Conservation (phyloP, 768 basidiomycete species). For the Tricholoma flavovirens region DNA sequence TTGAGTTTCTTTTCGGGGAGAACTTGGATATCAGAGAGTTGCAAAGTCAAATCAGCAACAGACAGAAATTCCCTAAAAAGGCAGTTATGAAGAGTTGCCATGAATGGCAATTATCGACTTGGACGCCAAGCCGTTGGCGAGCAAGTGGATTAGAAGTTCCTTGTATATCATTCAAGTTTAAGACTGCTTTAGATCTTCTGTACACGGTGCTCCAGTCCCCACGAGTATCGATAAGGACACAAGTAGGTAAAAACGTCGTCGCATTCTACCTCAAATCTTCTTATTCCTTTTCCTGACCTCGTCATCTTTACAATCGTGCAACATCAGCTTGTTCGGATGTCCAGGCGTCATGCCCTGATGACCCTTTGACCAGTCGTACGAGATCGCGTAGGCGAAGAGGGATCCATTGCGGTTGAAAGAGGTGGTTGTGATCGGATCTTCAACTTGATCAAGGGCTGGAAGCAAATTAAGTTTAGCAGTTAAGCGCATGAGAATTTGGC, state of each 20-base stretch:
- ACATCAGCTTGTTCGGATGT: slow-evolving; percentile 70
- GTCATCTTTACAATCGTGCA: slow-evolving; percentile 79
- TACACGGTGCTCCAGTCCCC: too few relatives aligned
- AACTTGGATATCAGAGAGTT: background rate
- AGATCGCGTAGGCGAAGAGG: slow-evolving; percentile 86
- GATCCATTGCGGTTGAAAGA: slow-evolving; percentile 81
- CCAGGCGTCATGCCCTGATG: slow-evolving; percentile 71
- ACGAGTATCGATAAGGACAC: too few relatives aligned
- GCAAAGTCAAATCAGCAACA: background rate
- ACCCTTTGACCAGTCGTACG: slow-evolving; percentile 91
- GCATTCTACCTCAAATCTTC: slow-evolving; percentile 16
- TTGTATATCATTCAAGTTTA: too few relatives aligned
- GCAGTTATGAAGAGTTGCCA: background rate
- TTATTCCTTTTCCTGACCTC: slow-evolving; percentile 67
- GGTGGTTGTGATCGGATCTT: slow-evolving; percentile 72
- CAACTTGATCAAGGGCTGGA: slow-evolving; percentile 46
- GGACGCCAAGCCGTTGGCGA: too few relatives aligned
- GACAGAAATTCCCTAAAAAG: background rate
- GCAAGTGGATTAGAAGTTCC: too few relatives aligned
- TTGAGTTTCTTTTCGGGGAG: too few relatives aligned
- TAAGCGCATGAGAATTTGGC: background rate
- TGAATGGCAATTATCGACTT: background rate
- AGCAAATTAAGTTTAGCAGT: background rate
- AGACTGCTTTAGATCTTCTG: too few relatives aligned
- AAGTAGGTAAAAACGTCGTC: background rate